phyloP scores from a whole-genome alignment of 345 rosid species.

The Luvunga scandens region DNA sequence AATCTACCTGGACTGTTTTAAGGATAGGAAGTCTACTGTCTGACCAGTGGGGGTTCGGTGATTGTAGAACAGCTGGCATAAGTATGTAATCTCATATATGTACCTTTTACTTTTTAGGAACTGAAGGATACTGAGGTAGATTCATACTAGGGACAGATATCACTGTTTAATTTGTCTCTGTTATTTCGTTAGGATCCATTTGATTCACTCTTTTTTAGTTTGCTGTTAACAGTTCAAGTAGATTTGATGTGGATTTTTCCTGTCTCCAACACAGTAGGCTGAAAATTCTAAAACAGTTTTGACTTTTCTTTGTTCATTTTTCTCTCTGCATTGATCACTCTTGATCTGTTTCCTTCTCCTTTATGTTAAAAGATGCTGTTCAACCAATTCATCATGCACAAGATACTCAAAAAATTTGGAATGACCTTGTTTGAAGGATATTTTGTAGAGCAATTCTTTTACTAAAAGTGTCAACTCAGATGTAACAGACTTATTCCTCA shows the following conservation, averaged over 20 bases:
- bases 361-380: background rate
- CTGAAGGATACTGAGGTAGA: background rate
- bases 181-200: background rate
- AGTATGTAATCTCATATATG: background rate
- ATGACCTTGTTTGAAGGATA: slow-evolving; percentile 2
- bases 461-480: background rate
- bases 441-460: background rate
- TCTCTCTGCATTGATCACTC: background rate
- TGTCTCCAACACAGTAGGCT: background rate
- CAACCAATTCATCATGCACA: background rate
- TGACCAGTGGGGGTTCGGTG: background rate
- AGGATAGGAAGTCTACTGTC: background rate
- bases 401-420: background rate
- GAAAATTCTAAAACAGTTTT: background rate
- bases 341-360: background rate
- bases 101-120: background rate
- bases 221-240: background rate
- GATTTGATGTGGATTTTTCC: background rate
- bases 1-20: background rate
- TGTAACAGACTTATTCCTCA: background rate
- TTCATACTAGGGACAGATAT: background rate
- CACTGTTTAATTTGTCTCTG: background rate
- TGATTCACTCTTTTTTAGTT: background rate
- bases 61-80: background rate
- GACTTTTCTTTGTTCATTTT: background rate